These are phyloP conservation scores for Amorphotheca resinae DNA, from an alignment of 495 filamentous ascomycete genomes.

Conservation along the genomic window DNA sequence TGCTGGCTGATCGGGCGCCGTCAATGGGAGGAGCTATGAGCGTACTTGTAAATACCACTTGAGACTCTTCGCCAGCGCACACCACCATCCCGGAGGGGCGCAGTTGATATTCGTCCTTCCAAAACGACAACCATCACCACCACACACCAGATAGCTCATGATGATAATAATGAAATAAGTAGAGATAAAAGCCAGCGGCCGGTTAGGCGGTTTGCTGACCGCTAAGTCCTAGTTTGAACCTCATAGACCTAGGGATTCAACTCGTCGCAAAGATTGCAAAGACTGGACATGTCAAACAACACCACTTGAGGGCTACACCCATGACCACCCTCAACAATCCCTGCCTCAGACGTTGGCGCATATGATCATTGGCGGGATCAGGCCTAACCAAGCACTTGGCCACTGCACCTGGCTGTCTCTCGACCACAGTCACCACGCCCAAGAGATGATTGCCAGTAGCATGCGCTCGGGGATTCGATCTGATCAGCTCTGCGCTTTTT, in stretches of 20 bases:
- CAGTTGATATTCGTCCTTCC: constrained; percentile 12
- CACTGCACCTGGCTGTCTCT: constrained; percentile 18
- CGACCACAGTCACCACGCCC: constrained; percentile 9
- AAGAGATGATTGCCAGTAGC: constrained; percentile 1
- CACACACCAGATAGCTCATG: constrained; percentile 5
- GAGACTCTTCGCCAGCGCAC: constrained; percentile 22
- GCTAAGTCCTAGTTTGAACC: background rate
- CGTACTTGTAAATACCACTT: constrained; percentile 19
- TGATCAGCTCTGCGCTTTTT: constrained; percentile 8
- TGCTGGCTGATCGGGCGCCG: constrained; percentile 11
- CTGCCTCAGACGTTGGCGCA: constrained; percentile 19
- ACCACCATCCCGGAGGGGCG: constrained; percentile 12
- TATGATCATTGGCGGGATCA: constrained; percentile 18
- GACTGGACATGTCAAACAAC: constrained; percentile 8
- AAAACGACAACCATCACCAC: background rate
- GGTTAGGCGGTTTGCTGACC: background rate
- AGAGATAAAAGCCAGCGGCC: too few relatives aligned
- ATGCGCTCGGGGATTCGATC: constrained; percentile 10
- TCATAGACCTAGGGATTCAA: background rate
- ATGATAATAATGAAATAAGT: too few relatives aligned
- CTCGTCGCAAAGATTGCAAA: too few relatives aligned
- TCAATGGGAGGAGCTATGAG: constrained; percentile 10
- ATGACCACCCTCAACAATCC: constrained; percentile 15
- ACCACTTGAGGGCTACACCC: constrained; percentile 7
- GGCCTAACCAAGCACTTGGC: constrained; percentile 18